phyloP scores from a whole-genome alignment of 2,329 filamentous ascomycete species.

The Claviceps cyperi region DNA sequence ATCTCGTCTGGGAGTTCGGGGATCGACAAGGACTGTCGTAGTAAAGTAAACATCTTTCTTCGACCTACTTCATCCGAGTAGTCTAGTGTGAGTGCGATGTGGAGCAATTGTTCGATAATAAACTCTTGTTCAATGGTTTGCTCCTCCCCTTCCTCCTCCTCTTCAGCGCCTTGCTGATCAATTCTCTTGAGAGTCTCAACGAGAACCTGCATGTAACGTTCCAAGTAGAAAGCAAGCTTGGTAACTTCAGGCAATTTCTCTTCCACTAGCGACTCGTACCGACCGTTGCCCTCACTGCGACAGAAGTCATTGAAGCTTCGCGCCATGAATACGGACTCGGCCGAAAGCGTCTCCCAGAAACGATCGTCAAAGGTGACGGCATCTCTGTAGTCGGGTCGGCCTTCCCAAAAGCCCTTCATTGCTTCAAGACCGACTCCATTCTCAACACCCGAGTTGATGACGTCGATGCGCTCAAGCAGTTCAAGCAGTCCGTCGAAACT shows the following conservation, averaged over 20 bases:
- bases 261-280: slow-evolving; percentile 63
- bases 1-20: slow-evolving; percentile 83
- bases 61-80: slow-evolving; percentile 96
- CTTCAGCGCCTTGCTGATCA: slow-evolving; percentile 38
- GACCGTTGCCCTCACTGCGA: slow-evolving; percentile 55
- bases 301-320: slow-evolving; percentile 94
- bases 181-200: slow-evolving; percentile 47
- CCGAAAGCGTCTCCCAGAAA: slow-evolving; percentile 69
- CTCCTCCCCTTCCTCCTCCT: slow-evolving; percentile 52
- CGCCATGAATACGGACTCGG: slow-evolving; percentile 79
- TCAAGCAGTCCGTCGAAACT: slow-evolving; percentile 77
- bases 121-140: slow-evolving; percentile 87
- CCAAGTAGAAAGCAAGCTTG: slow-evolving; percentile 72
- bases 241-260: slow-evolving; percentile 94
- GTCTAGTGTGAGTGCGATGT: slow-evolving; percentile 82
- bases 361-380: slow-evolving; percentile 55
- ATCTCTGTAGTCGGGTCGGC: slow-evolving; percentile 69
- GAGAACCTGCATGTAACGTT: slow-evolving; percentile 60
- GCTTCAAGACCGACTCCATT: slow-evolving; percentile 84
- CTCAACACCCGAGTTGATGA: slow-evolving; percentile 79
- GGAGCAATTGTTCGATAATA: slow-evolving; percentile 84
- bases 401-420: slow-evolving; percentile 94
- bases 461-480: slow-evolving; percentile 83
- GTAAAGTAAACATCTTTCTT: slow-evolving; percentile 85
- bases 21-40: slow-evolving; percentile 73